Evolutionary conservation across 768 basidiomycete species (phyloP), one percentile per base, ranked within the genome.

Genomic region (Pholiota microspora): DNA sequence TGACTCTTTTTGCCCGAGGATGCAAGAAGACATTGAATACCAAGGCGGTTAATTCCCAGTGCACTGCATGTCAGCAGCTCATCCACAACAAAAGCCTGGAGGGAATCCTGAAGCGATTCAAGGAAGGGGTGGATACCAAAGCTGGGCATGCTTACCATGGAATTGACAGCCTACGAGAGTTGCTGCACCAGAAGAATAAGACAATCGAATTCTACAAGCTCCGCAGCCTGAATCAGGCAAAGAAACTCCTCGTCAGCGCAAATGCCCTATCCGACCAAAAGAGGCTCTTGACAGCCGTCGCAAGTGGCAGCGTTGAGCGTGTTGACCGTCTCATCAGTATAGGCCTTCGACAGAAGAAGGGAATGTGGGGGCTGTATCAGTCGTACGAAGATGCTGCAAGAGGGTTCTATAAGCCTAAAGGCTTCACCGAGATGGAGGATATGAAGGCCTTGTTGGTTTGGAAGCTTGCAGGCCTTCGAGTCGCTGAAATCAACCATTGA

Each of bases 381-480:
- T 36, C 24, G 7, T 9, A 25, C 16, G 4, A 38, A 36, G 49
- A 34, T 2, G 49, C 49, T 4, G 49, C 49, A 0, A 9, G 40
- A 21, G 49, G 34, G 3, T 25, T 23, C 16, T 51, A 51, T 9
- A 16, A 51, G 0, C 49, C 49, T 1, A 13, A 35, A 27, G 34
- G 56, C 25, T 67, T 50, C 38, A 61, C 50, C 1, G 64, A 68
- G 15, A 51, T 58, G 18, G 64, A 71, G 4, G 49, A 59, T 2
- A 35, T 67, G 44, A 36, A 48, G 18, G 60, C 49, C 0, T 21
- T 67, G 23, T 46, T 68, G 0, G 9, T 71, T 10, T 67, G 58
- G 65, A 51, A 49, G 18, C 12, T 69, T 25, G 66, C 51, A n/a
- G 66, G 68, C 0, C 55, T 53, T 23, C 23, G 62, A 0, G 42